Evolutionary conservation across 306 rosid genomes (phyloP).

Genomic region (Lathyrus sativus): DNA sequence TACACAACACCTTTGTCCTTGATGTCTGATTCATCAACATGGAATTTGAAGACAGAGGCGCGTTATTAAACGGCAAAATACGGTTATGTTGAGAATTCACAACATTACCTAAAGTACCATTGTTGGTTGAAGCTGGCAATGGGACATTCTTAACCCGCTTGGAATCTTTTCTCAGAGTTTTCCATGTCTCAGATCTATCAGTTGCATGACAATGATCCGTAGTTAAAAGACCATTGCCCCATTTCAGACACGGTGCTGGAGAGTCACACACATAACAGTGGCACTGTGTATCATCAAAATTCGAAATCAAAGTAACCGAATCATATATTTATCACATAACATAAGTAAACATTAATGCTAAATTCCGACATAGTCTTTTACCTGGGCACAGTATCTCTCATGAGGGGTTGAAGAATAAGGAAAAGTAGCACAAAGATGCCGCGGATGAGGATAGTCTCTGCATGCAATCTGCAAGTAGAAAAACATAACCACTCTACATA

Average conservation of each 20-base stretch:
- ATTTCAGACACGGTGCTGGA: conserved; percentile 66
- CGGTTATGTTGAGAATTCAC: conserved; percentile 35
- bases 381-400: conserved; percentile 59
- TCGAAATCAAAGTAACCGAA: conserved; percentile 29
- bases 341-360: too few species aligned
- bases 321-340: neutral
- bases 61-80: conserved; percentile 28
- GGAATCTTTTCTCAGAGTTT: conserved; percentile 42
- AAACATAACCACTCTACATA: neutral
- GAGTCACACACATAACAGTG: conserved; percentile 84
- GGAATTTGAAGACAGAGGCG: conserved; percentile 38
- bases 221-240: conserved; percentile 54
- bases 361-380: too few species aligned
- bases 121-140: conserved; percentile 39
- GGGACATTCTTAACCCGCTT: conserved; percentile 45
- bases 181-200: conserved; percentile 62
- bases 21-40: conserved; percentile 31
- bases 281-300: conserved; percentile 58
- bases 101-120: conserved; percentile 10
- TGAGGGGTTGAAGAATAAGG: conserved; percentile 64
- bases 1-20: conserved; percentile 18
- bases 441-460: conserved; percentile 86
- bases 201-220: conserved; percentile 79
- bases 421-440: conserved; percentile 72
- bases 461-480: conserved; percentile 69